Percentiles rank a stretch among this genome's conserved stretches.
These are phyloP conservation scores for Pseudogymnoascus sp. DNA, from an alignment of 2,329 filamentous ascomycete genomes.

Conservation along the genomic window DNA sequence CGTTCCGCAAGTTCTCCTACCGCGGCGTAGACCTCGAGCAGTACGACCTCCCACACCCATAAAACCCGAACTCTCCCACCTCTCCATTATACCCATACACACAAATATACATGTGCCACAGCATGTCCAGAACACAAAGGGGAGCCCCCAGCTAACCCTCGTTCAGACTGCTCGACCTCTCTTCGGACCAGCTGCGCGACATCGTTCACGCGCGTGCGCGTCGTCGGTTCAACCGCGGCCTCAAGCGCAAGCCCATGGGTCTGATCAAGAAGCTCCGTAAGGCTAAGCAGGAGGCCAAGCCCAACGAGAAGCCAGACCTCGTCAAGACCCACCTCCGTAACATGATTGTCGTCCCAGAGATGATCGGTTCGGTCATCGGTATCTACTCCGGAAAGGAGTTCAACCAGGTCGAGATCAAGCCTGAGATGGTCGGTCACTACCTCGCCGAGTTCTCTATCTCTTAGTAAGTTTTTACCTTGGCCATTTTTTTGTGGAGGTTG, in stretches of 20 bases:
- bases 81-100: constrained; percentile 12
- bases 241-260: constrained; percentile 99
- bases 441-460: constrained; percentile 99
- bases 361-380: constrained; percentile 97
- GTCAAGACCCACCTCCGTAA: constrained; percentile 99
- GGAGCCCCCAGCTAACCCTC: constrained; percentile 29
- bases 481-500: too few species aligned
- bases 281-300: constrained; percentile 96
- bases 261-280: constrained; percentile 99
- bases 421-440: constrained; percentile 99
- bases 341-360: constrained; percentile 99
- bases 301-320: constrained; percentile 99
- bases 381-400: constrained; percentile 99
- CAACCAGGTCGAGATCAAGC: constrained; percentile 99
- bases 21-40: constrained; percentile 98
- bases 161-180: constrained; percentile 89
- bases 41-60: constrained; percentile 51
- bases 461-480: constrained; percentile 70
- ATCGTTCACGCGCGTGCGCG: constrained; percentile 98
- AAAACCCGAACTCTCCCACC: not conserved
- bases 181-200: constrained; percentile 97
- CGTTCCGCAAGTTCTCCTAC: constrained; percentile 99
- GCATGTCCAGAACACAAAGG: constrained; percentile 27
- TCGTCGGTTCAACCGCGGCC: constrained; percentile 97
- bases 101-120: constrained; percentile 16